These are phyloP conservation scores for Gnomoniopsis sp. DNA, from an alignment of 2,329 filamentous ascomycete genomes.

Conservation along the genomic window DNA sequence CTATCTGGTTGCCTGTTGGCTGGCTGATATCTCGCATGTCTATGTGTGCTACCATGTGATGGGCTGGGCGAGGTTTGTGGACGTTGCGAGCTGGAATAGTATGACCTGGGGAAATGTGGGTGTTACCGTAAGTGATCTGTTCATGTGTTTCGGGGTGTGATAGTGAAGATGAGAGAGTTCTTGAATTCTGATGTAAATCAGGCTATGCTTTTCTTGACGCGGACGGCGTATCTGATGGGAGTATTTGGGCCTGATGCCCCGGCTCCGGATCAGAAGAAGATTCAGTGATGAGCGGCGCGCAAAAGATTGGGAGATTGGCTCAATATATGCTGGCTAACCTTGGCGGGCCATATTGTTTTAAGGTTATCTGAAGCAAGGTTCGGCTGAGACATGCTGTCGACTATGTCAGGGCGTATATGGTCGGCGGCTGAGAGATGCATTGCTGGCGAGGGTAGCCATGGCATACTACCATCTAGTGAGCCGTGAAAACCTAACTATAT, in stretches of 20 bases:
- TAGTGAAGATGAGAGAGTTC: not conserved
- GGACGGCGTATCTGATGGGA: slow-evolving; percentile 56
- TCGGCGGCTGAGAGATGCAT: too few species aligned
- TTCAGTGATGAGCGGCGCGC: slow-evolving; percentile 7
- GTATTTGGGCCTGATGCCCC: slow-evolving; percentile 50
- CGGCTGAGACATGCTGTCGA: too few species aligned
- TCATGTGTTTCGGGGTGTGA: not conserved
- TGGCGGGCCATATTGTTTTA: too few species aligned
- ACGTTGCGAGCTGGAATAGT: slow-evolving; percentile 60
- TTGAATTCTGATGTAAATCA: slow-evolving; percentile 23
- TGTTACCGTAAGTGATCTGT: slow-evolving; percentile 48
- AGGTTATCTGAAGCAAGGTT: too few species aligned
- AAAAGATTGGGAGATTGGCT: too few species aligned
- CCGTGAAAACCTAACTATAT: too few species aligned
- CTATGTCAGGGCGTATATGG: too few species aligned
- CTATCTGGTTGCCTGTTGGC: slow-evolving; percentile 63
- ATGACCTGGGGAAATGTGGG: slow-evolving; percentile 73
- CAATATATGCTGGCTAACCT: not conserved
- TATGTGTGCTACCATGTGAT: slow-evolving; percentile 57
- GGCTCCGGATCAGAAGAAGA: slow-evolving; percentile 19
- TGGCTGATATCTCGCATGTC: slow-evolving; percentile 67
- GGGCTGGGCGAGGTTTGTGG: slow-evolving; percentile 50
- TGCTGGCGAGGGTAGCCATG: too few species aligned
- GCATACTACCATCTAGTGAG: too few species aligned
- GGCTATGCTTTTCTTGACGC: slow-evolving; percentile 53